Evolutionary conservation across 2,329 filamentous ascomycete genomes (phyloP).

Genomic region (Westerdykella sp.): DNA sequence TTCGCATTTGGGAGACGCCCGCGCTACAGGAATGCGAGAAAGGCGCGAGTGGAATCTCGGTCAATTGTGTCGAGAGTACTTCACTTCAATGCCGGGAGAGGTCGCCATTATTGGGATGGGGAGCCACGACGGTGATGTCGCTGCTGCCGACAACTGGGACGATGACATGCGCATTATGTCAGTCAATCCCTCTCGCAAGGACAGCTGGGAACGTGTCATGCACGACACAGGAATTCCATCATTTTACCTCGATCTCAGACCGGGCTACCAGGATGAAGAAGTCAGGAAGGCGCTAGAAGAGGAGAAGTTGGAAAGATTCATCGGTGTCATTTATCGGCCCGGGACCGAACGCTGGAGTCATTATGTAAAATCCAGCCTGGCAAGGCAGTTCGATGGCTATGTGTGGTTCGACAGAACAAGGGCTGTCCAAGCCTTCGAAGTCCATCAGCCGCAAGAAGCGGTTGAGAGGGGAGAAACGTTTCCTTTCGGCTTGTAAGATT

Average conservation of each 20-base stretch:
- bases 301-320: conserved; percentile 46
- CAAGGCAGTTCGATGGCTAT: conserved; percentile 47
- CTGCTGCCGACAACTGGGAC: conserved; percentile 48
- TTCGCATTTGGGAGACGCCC: conserved; percentile 50
- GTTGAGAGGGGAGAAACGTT: conserved; percentile 46
- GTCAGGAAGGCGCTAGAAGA: conserved; percentile 35
- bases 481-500: conserved; percentile 44
- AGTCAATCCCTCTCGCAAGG: conserved; percentile 41
- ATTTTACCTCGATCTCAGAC: conserved; percentile 45
- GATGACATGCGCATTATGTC: conserved; percentile 47
- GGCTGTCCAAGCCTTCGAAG: conserved; percentile 44
- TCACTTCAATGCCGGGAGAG: conserved; percentile 30
- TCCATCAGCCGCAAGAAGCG: conserved; percentile 39
- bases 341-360: conserved; percentile 46
- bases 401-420: conserved; percentile 47
- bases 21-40: conserved; percentile 44
- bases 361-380: conserved; percentile 43
- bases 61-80: conserved; percentile 46
- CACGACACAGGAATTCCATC: conserved; percentile 42
- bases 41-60: conserved; percentile 48
- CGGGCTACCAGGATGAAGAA: conserved; percentile 28
- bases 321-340: conserved; percentile 49
- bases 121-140: conserved; percentile 48
- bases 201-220: conserved; percentile 47
- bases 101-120: conserved; percentile 45